phyloP scores from a whole-genome alignment of 768 basidiomycete genomes.

The Serendipita sp. region DNA sequence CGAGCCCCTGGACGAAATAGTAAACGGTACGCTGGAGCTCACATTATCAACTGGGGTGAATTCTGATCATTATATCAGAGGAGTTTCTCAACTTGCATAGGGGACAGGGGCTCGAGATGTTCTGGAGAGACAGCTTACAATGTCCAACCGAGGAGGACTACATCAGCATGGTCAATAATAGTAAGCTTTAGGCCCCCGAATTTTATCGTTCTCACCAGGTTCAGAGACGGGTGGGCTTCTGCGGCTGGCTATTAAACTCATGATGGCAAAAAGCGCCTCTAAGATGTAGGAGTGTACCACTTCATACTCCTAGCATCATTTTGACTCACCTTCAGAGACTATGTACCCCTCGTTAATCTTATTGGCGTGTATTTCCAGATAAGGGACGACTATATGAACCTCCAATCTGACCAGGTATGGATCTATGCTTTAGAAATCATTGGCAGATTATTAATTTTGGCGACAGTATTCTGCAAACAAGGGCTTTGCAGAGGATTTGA shows the following conservation, averaged over 20 bases:
- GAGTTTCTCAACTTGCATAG: constrained; percentile 80
- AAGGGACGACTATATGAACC: constrained; percentile 92
- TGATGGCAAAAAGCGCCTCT: constrained; percentile 57
- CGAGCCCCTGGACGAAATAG: constrained; percentile 14
- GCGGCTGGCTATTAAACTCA: constrained; percentile 80
- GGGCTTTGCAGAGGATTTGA: constrained; percentile 66
- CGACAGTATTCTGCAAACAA: constrained; percentile 57
- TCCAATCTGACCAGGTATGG: constrained; percentile 67
- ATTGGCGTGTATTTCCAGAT: constrained; percentile 95
- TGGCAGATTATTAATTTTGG: background rate
- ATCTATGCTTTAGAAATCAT: background rate
- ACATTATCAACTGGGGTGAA: constrained; percentile 17
- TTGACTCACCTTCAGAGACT: constrained; percentile 42
- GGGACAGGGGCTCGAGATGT: constrained; percentile 85
- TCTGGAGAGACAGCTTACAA: constrained; percentile 81
- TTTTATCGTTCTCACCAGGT: background rate
- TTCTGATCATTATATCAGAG: constrained; percentile 19
- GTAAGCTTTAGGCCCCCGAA: constrained; percentile 27
- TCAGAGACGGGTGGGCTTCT: constrained; percentile 91
- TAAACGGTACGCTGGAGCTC: background rate
- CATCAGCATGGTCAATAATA: constrained; percentile 90
- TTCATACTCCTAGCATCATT: background rate
- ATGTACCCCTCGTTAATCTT: constrained; percentile 82
- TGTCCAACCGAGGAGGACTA: constrained; percentile 95
- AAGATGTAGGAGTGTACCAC: constrained; percentile 19